Conservation (phyloP, 2,329 filamentous ascomycete species). For the Ophidiomyces ophidiicola region DNA sequence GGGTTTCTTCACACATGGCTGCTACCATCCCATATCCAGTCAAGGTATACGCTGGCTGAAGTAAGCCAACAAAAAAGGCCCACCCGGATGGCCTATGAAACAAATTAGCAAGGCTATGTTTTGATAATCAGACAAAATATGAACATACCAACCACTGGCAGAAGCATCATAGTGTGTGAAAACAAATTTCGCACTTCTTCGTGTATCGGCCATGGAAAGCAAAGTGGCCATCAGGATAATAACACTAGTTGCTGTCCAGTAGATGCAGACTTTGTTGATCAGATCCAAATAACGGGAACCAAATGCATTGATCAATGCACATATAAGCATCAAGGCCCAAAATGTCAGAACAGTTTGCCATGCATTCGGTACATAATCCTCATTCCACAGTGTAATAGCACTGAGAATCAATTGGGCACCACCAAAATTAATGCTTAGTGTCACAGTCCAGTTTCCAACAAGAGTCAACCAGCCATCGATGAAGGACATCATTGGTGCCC, state of each 20-base stretch:
- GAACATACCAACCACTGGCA: slow-evolving; percentile 46
- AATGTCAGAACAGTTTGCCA: slow-evolving; percentile 62
- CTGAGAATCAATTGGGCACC: slow-evolving; percentile 58
- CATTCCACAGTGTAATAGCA: slow-evolving; percentile 58
- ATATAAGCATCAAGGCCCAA: slow-evolving; percentile 57
- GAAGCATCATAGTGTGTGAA: slow-evolving; percentile 58
- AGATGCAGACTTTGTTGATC: slow-evolving; percentile 62
- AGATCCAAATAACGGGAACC: slow-evolving; percentile 50
- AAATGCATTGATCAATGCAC: slow-evolving; percentile 54
- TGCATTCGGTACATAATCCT: slow-evolving; percentile 52
- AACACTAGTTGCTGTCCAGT: slow-evolving; percentile 55
- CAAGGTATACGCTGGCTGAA: slow-evolving; percentile 46
- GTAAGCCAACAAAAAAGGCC: slow-evolving; percentile 59
- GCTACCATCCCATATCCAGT: slow-evolving; percentile 58
- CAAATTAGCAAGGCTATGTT: slow-evolving; percentile 7
- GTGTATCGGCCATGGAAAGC: slow-evolving; percentile 47
- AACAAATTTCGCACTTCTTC: slow-evolving; percentile 50
- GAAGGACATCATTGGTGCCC: slow-evolving; percentile 55
- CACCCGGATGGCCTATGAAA: slow-evolving; percentile 47
- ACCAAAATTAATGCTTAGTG: slow-evolving; percentile 56
- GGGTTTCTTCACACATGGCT: slow-evolving; percentile 60
- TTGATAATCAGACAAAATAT: background rate
- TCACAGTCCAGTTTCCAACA: slow-evolving; percentile 62
- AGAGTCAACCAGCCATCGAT: slow-evolving; percentile 61
- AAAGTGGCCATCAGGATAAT: slow-evolving; percentile 55